Evolutionary conservation across 345 rosid genomes (phyloP), one percentile per base, ranked within the genome.

Genomic region (Ceriops tagal): DNA sequence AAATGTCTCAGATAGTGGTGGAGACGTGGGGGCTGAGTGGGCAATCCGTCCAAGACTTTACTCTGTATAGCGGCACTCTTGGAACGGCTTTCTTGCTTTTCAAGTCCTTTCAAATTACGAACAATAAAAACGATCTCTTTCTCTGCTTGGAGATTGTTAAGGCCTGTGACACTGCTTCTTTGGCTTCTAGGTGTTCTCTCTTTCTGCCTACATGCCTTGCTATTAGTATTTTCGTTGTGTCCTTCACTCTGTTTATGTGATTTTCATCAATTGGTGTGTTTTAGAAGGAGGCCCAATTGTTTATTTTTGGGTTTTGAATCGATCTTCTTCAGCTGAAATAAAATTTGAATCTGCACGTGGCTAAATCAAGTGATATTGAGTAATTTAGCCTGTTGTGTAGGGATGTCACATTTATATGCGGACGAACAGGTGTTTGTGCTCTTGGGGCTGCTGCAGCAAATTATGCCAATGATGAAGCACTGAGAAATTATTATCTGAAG

Each of bases 391-490:
- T 19, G 61, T 52, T 10, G 34, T 22, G 11, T 20, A 75, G 79
- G 75, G 74, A 75, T 30, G 71, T 75, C 39, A 75, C 75, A n/a
- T 75, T 75, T 66, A 35, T 75, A 53, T 59, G 74, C 26, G 79
- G 79, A 19, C 27, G 75, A 61, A 58, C 58, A 0, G 79, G 79
- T 53, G 67, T 70, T 55, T 75, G 75, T 60, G 79, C 79, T 19
- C 71, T 75, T 70, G 79, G 79, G 19, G 74, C 79, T 52, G 79
- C 65, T 1, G 79, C 79, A 27, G 79, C 79, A 58, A 70, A 32
- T 52, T 30, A 75, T 60, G 58, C 62, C 19, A 70, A 70, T 75
- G 79, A 75, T 68, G 51, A 75, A 49, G 61, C 58, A 21, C 65
- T 70, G 67, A 47, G 24, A 18, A 71, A 66, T 75, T 39, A 75